Percentiles rank a stretch among this genome's conserved stretches.
phyloP scores from a whole-genome alignment of 2,329 filamentous ascomycete species.

The Orbilia ellipsospora region DNA sequence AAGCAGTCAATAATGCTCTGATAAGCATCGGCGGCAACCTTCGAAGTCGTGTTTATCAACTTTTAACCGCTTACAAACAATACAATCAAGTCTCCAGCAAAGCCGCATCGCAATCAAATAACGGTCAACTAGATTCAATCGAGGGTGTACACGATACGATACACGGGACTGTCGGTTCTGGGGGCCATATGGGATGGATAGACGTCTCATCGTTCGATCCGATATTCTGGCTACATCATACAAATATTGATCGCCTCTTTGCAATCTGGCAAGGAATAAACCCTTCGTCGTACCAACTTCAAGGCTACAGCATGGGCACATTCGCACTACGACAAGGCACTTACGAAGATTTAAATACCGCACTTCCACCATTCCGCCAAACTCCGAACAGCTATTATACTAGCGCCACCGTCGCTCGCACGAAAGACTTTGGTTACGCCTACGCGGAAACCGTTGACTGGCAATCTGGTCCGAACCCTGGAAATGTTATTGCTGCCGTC shows the following conservation, averaged over 20 bases:
- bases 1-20: slow-evolving; percentile 36
- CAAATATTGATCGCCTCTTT: slow-evolving; percentile 78
- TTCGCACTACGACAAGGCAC: slow-evolving; percentile 42
- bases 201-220: slow-evolving; percentile 82
- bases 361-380: slow-evolving; percentile 57
- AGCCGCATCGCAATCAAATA: slow-evolving; percentile 60
- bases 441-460: slow-evolving; percentile 74
- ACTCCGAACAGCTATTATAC: slow-evolving; percentile 53
- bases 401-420: slow-evolving; percentile 58
- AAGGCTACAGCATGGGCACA: slow-evolving; percentile 21
- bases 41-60: slow-evolving; percentile 71
- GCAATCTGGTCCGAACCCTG: slow-evolving; percentile 61
- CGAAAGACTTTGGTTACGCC: slow-evolving; percentile 75
- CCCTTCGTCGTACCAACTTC: slow-evolving; percentile 63
- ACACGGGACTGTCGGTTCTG: slow-evolving; percentile 44
- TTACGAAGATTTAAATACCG: slow-evolving; percentile 56
- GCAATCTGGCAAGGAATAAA: slow-evolving; percentile 81
- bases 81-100: slow-evolving; percentile 78
- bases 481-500: slow-evolving; percentile 67
- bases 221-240: slow-evolving; percentile 79
- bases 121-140: slow-evolving; percentile 32
- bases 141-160: slow-evolving; percentile 52
- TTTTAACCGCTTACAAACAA: slow-evolving; percentile 75
- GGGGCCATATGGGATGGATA: slow-evolving; percentile 68
- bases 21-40: slow-evolving; percentile 27